phyloP scores from a whole-genome alignment of 2,329 filamentous ascomycete species.

The Lecanosticta acicola region DNA sequence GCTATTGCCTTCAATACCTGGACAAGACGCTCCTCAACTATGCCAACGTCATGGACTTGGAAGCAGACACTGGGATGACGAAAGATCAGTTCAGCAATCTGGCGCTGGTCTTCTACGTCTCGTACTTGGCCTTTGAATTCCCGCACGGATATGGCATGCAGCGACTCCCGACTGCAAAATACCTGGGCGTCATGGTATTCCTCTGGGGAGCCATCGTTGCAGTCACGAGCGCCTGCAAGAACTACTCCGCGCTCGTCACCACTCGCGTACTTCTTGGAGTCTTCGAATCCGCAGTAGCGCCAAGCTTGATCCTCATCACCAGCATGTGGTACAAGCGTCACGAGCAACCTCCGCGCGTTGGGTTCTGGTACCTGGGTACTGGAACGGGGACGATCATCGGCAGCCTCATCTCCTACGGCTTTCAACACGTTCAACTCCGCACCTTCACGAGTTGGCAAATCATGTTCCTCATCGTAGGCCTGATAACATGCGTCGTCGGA shows the following conservation, averaged over 20 bases:
- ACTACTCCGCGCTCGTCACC: conserved; percentile 46
- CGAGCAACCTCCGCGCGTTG: conserved; percentile 59
- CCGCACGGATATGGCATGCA: conserved; percentile 48
- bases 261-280: conserved; percentile 49
- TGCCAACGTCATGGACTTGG: conserved; percentile 39
- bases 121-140: conserved; percentile 37
- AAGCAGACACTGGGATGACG: conserved; percentile 33
- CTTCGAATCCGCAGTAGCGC: conserved; percentile 52
- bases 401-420: conserved; percentile 51
- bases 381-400: conserved; percentile 54
- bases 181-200: conserved; percentile 41
- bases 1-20: conserved; percentile 38
- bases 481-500: conserved; percentile 39
- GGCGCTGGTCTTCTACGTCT: conserved; percentile 34
- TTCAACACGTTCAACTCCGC: conserved; percentile 42
- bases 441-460: conserved; percentile 49
- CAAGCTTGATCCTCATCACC: conserved; percentile 51
- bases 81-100: conserved; percentile 35
- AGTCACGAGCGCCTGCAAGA: conserved; percentile 46
- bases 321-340: conserved; percentile 38
- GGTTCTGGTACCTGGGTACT: conserved; percentile 62
- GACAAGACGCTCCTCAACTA: conserved; percentile 40
- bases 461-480: conserved; percentile 44
- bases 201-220: conserved; percentile 47
- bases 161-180: conserved; percentile 49